Evolutionary conservation across 805 yeast species (phyloP), one percentile per base, ranked within the genome.

Genomic region (Wickerhamomyces canadensis): DNA sequence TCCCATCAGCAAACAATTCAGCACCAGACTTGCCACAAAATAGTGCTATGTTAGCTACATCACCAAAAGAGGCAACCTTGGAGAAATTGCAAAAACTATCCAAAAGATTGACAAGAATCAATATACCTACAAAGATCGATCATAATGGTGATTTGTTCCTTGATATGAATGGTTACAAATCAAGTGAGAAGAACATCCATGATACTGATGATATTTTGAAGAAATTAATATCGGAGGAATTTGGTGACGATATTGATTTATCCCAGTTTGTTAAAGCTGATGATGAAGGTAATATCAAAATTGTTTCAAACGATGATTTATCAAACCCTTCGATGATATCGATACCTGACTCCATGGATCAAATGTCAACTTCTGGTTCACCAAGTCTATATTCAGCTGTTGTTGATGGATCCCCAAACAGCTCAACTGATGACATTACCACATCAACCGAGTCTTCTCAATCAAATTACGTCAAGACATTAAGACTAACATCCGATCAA

Each of bases 111-210:
- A 77, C 75, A 14, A 70, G 74, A 45, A 76, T 77, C 47, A 85
- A 88, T 54, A 88, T 93, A 23, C 96, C 97, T 1, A 80, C 94
- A 21, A 85, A 80, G 47, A 74, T 89, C 26, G 95, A 85, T 44
- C 80, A 82, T 43, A 84, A 86, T 51, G 98, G 98, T 11, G 96
- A 88, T 54, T 70, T 93, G 49, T 74, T 88, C 29, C 64, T 93
- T 31, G 98, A 93, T 62, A 86, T 91, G 80, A 94, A 88, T 50
- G 98, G 98, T 14, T 93, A 93, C 62, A 91, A 89, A 61, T 83
- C 95, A 24, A 87, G 81, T 50, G 83, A 80, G 35, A 78, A 80
- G 47, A 86, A 82, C 56, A 76, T 84, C 28, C 79, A 80, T 35
- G 79, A 77, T 48, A 76, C 94, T 0, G 96, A 88, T 55, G 79